A percentile compares a stretch with the other conserved stretches of the same genome.
These are phyloP conservation scores for Dioscorea cayenensis DNA, from an alignment of 116 monocot genomes.

Conservation along the genomic window DNA sequence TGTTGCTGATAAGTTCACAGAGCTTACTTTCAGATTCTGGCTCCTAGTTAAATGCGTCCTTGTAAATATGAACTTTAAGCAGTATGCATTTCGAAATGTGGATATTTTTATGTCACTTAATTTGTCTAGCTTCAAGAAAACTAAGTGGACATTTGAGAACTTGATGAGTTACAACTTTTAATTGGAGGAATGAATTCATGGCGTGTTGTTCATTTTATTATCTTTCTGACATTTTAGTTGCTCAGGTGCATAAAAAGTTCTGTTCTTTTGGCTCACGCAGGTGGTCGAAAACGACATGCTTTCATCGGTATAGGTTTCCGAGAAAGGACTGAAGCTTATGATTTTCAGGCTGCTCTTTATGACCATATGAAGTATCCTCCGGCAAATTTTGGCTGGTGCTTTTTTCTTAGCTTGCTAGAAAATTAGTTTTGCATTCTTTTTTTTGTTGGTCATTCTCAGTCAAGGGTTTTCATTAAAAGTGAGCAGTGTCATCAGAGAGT, in stretches of 20 bases:
- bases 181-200: neutral
- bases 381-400: neutral
- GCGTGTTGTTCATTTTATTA: neutral
- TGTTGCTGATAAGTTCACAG: neutral
- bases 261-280: constrained; percentile 25
- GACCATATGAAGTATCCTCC: constrained; percentile 99
- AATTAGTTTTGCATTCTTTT: neutral
- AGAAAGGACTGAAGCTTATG: constrained; percentile 93
- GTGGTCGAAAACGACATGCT: constrained; percentile 83
- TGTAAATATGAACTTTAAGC: neutral
- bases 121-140: neutral
- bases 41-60: neutral
- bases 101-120: neutral
- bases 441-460: neutral
- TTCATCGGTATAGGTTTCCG: constrained; percentile 98
- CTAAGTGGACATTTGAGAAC: no score
- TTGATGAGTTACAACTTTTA: no score
- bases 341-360: constrained; percentile 97
- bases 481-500: neutral
- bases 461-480: neutral
- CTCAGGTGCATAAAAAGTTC: neutral
- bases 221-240: neutral
- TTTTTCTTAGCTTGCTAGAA: neutral
- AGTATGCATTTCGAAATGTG: neutral
- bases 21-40: neutral